These are phyloP conservation scores for Lyophyllum atratum DNA, from an alignment of 768 basidiomycete species.

Conservation along the genomic window DNA sequence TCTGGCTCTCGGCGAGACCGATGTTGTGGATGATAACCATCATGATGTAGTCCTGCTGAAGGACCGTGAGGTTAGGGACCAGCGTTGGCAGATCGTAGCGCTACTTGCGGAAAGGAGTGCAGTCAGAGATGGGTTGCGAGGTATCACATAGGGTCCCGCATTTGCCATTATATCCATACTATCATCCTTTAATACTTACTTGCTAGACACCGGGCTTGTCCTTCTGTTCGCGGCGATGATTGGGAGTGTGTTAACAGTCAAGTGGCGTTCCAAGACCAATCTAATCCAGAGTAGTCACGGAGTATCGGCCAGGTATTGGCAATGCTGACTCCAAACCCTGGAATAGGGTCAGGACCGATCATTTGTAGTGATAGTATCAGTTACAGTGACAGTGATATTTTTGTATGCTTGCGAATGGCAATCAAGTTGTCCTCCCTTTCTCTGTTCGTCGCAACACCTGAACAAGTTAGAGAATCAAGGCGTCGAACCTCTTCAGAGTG, in stretches of 20 bases:
- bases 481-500: constrained; percentile 41
- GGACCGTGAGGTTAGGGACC: constrained; percentile 66
- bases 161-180: background rate
- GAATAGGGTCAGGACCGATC: no score
- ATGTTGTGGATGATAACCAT: constrained; percentile 51
- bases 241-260: no score
- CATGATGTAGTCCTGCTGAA: constrained; percentile 55
- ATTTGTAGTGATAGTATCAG: no score
- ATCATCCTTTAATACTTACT: background rate
- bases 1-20: constrained; percentile 58
- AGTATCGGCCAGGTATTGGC: no score
- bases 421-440: constrained; percentile 32
- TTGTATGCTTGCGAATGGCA: background rate
- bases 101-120: constrained; percentile 73
- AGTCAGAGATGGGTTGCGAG: constrained; percentile 48
- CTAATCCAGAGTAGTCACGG: no score
- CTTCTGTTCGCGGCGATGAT: no score
- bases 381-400: no score
- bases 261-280: no score
- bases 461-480: constrained; percentile 44
- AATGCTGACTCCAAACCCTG: no score
- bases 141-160: constrained; percentile 10
- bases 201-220: background rate
- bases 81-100: constrained; percentile 78
- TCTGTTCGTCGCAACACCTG: constrained; percentile 48